Evolutionary conservation across 2,329 filamentous ascomycete species (phyloP).

Genomic region (Alternaria arborescens): DNA sequence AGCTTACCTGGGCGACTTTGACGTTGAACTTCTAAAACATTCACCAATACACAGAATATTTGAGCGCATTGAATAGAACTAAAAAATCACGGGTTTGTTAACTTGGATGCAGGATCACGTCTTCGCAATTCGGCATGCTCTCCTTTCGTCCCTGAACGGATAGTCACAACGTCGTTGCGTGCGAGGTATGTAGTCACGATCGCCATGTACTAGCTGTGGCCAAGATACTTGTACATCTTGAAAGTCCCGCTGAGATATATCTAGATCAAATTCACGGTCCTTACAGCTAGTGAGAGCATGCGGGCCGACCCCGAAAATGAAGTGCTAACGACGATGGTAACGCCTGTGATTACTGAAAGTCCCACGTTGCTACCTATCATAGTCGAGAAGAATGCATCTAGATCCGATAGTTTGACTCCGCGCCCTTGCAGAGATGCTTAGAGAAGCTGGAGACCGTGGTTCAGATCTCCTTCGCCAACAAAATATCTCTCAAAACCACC

Average conservation of each 20-base stretch:
- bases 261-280: not conserved
- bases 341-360: conserved; percentile 29
- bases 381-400: conserved; percentile 23
- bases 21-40: not conserved
- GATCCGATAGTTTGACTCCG: not conserved
- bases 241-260: not conserved
- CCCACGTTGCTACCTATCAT: conserved; percentile 22
- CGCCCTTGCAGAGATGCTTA: conserved; percentile 21
- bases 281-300: not conserved
- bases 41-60: not conserved
- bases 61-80: too few relatives aligned
- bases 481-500: not conserved
- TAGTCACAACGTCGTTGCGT: not conserved
- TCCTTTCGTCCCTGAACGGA: not conserved
- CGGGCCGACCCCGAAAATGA: conserved; percentile 19
- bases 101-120: not conserved
- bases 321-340: conserved; percentile 21
- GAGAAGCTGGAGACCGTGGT: conserved; percentile 31
- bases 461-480: conserved; percentile 32
- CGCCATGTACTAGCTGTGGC: not conserved
- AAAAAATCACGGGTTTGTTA: not conserved
- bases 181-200: not conserved
- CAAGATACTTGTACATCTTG: not conserved
- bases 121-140: not conserved
- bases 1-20: not conserved